Evolutionary conservation across 106 monocot species (phyloP).

Genomic region (Allium fistulosum): DNA sequence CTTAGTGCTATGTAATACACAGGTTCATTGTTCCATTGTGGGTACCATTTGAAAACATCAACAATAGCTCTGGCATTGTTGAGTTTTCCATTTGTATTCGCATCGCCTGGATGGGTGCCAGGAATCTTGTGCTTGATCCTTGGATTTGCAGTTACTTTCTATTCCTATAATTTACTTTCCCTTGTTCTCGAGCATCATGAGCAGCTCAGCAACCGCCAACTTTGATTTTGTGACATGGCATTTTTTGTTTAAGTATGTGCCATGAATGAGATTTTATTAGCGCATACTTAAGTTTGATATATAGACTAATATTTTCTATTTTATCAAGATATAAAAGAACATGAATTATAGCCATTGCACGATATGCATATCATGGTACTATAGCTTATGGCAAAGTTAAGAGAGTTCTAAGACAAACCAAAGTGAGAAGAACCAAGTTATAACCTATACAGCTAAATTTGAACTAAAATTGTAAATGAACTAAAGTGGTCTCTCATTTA

Average conservation of each 20-base stretch:
- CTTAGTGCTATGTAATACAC: not conserved
- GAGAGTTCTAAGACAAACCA: too few species aligned
- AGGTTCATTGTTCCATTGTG: constrained; percentile 91
- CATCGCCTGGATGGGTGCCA: constrained; percentile 64
- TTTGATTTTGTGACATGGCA: constrained; percentile 92
- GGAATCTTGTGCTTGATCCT: constrained; percentile 40
- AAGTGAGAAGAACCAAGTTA: too few species aligned
- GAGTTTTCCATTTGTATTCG: constrained; percentile 71
- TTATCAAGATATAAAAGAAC: too few species aligned
- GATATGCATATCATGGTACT: too few species aligned
- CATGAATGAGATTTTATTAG: too few species aligned
- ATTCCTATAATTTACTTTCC: constrained; percentile 89
- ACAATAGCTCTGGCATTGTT: constrained; percentile 82
- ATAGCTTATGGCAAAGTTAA: too few species aligned
- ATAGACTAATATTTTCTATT: not conserved
- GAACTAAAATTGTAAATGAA: too few species aligned
- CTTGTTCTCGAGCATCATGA: constrained; percentile 82
- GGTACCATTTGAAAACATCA: constrained; percentile 85
- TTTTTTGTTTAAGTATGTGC: too few species aligned
- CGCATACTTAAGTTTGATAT: too few species aligned
- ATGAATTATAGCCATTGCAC: too few species aligned
- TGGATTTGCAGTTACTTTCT: constrained; percentile 68
- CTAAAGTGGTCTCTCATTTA: too few species aligned
- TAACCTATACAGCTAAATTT: too few species aligned
- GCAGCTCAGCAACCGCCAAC: constrained; percentile 47